Conservation (phyloP, 805 yeast genomes). For the Hyphopichia homilentoma region DNA sequence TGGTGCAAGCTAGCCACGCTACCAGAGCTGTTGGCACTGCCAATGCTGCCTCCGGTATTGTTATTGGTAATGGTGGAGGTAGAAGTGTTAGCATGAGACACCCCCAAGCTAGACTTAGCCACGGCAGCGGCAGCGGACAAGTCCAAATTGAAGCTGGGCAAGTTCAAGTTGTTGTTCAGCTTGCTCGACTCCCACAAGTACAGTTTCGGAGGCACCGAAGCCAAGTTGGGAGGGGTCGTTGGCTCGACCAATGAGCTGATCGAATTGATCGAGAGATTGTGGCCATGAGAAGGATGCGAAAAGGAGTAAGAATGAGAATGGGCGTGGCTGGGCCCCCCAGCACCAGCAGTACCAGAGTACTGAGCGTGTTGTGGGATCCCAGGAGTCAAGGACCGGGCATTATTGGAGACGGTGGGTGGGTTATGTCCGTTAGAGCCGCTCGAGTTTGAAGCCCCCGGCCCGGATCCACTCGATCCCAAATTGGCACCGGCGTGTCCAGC, state of each 20-base stretch:
- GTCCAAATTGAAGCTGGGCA: conserved; percentile 27
- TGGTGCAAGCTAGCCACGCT: too few species aligned
- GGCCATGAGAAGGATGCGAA: conserved; percentile 11
- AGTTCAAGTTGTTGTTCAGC: conserved; percentile 19
- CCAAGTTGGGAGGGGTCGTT: conserved; percentile 42
- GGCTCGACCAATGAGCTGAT: conserved; percentile 47
- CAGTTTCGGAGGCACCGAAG: conserved; percentile 11
- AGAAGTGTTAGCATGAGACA: conserved; percentile 3
- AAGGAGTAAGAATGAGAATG: neutral
- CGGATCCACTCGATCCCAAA: too few species aligned
- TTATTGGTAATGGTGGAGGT: neutral
- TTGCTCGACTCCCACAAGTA: conserved; percentile 29
- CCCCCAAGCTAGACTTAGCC: neutral
- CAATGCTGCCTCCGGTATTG: too few species aligned
- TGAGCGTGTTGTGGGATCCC: too few species aligned
- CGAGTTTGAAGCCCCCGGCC: too few species aligned
- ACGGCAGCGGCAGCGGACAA: conserved; percentile 3
- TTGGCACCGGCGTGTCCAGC: too few species aligned
- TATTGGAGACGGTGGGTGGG: too few species aligned
- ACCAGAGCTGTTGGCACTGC: too few species aligned
- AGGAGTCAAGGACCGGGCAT: too few species aligned
- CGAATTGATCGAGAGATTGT: conserved; percentile 42
- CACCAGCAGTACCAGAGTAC: too few species aligned
- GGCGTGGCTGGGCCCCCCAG: neutral
- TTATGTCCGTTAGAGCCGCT: too few species aligned